Evolutionary conservation across 108 stramenopile genomes (phyloP).

Genomic region (Cylindrotheca fusiformis): DNA sequence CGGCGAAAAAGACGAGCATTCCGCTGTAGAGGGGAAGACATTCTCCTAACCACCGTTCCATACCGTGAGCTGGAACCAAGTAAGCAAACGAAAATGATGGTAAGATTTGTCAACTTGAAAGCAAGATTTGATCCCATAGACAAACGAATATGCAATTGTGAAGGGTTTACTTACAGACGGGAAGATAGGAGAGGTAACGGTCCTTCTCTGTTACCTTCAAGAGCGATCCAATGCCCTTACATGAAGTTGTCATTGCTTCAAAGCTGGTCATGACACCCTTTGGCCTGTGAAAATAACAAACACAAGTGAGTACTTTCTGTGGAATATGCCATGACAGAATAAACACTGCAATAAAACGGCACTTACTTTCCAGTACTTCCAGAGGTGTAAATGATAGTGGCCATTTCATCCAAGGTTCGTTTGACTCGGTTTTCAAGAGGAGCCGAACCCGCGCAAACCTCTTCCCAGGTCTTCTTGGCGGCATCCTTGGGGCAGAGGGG

Average conservation of each 20-base stretch:
- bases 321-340: neutral
- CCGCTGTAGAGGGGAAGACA: constrained; percentile 59
- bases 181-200: constrained; percentile 73
- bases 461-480: constrained; percentile 53
- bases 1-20: constrained; percentile 60
- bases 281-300: constrained; percentile 32
- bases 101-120: too few relatives aligned
- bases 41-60: constrained; percentile 82
- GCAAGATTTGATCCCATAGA: too few relatives aligned
- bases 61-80: constrained; percentile 67
- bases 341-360: too few relatives aligned
- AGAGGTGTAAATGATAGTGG: constrained; percentile 80
- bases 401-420: constrained; percentile 68
- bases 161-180: too few relatives aligned
- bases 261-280: constrained; percentile 83
- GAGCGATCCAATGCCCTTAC: constrained; percentile 44
- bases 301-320: constrained; percentile 4
- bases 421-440: constrained; percentile 39
- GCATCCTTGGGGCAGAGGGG: constrained; percentile 60
- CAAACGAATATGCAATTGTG: too few relatives aligned
- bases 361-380: constrained; percentile 75
- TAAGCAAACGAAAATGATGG: too few relatives aligned
- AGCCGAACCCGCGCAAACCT: constrained; percentile 32
- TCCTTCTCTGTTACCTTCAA: constrained; percentile 53
- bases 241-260: constrained; percentile 53